A percentile compares a stretch with the other conserved stretches of the same genome.
phyloP scores from a whole-genome alignment of 2,329 filamentous ascomycete species.

The Penicillium sclerotiorum region DNA sequence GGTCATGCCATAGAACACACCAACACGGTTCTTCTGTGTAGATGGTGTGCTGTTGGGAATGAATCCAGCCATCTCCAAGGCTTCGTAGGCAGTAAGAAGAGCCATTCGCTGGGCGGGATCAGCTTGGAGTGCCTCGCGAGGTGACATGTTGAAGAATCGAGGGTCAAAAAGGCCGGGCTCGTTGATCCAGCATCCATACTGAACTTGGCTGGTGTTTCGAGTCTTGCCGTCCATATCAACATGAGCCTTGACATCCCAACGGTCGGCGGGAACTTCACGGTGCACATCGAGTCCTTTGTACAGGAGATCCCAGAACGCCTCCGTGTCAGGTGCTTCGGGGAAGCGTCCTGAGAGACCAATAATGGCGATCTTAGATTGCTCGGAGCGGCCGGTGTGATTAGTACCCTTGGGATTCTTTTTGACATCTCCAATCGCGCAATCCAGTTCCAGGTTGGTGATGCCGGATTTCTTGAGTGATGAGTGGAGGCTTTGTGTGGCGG shows the following conservation, averaged over 20 bases:
- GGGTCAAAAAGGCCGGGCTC: conserved; percentile 77
- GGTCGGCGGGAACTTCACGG: conserved; percentile 60
- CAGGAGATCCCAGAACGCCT: conserved; percentile 74
- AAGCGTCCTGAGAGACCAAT: conserved; percentile 81
- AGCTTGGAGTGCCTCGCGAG: conserved; percentile 75
- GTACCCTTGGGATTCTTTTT: conserved; percentile 18
- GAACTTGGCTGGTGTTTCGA: conserved; percentile 76
- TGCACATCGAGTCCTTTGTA: conserved; percentile 76
- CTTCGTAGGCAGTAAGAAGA: conserved; percentile 76
- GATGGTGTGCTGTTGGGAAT: conserved; percentile 72
- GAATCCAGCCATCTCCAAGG: conserved; percentile 78
- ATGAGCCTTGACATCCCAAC: conserved; percentile 74
- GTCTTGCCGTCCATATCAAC: conserved; percentile 71
- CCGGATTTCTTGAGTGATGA: conserved; percentile 34
- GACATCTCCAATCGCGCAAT: conserved; percentile 31
- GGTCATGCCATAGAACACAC: conserved; percentile 74
- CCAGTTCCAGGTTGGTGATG: conserved; percentile 29
- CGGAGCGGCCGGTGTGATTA: conserved; percentile 34
- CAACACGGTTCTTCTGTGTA: conserved; percentile 65
- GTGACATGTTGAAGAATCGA: conserved; percentile 87
- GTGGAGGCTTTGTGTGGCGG: conserved; percentile 36
- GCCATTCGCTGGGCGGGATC: conserved; percentile 81
- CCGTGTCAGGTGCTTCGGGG: conserved; percentile 70
- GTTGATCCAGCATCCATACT: conserved; percentile 75
- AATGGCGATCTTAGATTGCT: conserved; percentile 73